Evolutionary conservation across 257 asterid genomes (phyloP).

Genomic region (Petrea volubilis): DNA sequence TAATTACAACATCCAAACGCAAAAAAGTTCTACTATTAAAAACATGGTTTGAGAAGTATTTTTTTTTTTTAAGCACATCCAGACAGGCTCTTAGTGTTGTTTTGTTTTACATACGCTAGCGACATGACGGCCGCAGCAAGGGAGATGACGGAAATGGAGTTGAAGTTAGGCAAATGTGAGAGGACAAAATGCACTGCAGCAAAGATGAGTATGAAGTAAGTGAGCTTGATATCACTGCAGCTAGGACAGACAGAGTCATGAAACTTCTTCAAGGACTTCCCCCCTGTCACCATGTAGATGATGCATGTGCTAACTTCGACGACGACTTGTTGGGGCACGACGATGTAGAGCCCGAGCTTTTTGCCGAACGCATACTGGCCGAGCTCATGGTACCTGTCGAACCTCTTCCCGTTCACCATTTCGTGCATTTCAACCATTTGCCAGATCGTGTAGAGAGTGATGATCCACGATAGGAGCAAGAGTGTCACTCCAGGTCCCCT

Average conservation of each 20-base stretch:
- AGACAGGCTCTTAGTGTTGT: too few relatives aligned
- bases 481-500: conserved; percentile 68
- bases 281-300: conserved; percentile 79
- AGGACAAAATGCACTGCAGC: conserved; percentile 43
- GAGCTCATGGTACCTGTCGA: conserved; percentile 73
- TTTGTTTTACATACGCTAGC: conserved; percentile 42
- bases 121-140: conserved; percentile 71
- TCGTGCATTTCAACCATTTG: conserved; percentile 95
- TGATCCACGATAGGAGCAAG: conserved; percentile 54
- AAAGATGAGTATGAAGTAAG: conserved; percentile 50
- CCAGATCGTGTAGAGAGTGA: conserved; percentile 73
- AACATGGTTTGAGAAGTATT: too few relatives aligned
- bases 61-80: too few relatives aligned
- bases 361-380: conserved; percentile 73
- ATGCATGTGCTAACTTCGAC: conserved; percentile 64
- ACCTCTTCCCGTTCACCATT: conserved; percentile 67
- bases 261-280: conserved; percentile 56
- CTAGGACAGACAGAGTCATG: conserved; percentile 33
- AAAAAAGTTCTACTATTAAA: too few relatives aligned
- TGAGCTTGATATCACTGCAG: conserved; percentile 37
- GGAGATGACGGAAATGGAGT: conserved; percentile 57
- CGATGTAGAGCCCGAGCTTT: conserved; percentile 69
- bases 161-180: conserved; percentile 64
- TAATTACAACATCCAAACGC: too few relatives aligned
- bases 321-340: conserved; percentile 63